Evolutionary conservation across 2,329 filamentous ascomycete species (phyloP), one percentile per base, ranked within the genome.

Genomic region (Fusarium sp.): DNA sequence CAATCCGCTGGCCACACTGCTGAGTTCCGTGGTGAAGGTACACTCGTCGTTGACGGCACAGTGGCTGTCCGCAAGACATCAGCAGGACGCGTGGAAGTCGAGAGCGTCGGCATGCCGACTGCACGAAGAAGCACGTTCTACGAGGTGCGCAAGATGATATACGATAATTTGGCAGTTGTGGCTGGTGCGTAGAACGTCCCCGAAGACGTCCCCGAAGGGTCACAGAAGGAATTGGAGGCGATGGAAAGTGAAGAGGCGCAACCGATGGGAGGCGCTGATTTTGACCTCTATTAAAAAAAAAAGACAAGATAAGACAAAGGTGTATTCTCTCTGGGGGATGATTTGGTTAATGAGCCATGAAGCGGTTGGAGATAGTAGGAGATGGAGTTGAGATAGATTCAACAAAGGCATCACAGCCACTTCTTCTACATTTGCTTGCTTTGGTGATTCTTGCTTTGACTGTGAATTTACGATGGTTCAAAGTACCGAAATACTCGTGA

Each of bases 21-120:
- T 2, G 96, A 98, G 80, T 98, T 98, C 81, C 88, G 94, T 53
- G 96, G 96, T 53, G 95, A 98, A 81, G 96, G 96, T 68, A 97
- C 92, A 12, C 84, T 99, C 62, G 87, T 99, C 13, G 91, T 99
- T 60, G 95, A 98, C 78, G 93, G 93, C 3, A 89, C 89, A 13
- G 95, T 98, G 10, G 93, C 94, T 7, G 94, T 99, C 48, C 87
- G 93, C 66, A 98, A 99, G 85, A 93, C 92, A 49, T 91, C 90
- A 3, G 92, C 92, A n/a, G 95, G 95, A 1, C 90, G 89, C 74
- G 94, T 98, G 76, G 95, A 97, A 81, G 90, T 97, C 20, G 95
- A 97, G 82, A 92, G 91, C 64, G 89, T 92, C 8, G 92, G 90
- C 2, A 56, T 82, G 70, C 80, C 79, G 27, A 76, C 74, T 2